These are phyloP conservation scores for Aspergillus steynii DNA, from an alignment of 495 filamentous ascomycete species.

Conservation along the genomic window DNA sequence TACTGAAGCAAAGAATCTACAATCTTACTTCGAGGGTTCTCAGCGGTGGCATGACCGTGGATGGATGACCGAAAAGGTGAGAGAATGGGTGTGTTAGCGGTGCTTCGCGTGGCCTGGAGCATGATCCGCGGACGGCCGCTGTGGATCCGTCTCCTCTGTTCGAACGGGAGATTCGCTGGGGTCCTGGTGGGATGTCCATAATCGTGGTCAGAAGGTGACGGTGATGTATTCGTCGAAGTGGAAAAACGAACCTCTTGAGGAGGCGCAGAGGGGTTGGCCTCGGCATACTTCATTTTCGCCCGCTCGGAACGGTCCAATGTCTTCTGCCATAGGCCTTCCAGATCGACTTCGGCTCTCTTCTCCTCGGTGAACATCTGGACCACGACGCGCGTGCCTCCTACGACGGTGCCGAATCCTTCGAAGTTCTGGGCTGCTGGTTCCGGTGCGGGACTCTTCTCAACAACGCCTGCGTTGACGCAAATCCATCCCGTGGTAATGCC, in stretches of 20 bases:
- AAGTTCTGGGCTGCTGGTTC: constrained; percentile 39
- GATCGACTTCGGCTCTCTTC: constrained; percentile 77
- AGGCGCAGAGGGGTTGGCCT: constrained; percentile 19
- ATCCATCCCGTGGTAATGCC: constrained; percentile 93
- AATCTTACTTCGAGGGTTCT: constrained; percentile 11
- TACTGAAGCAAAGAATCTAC: constrained; percentile 34
- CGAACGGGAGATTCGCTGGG: constrained; percentile 11
- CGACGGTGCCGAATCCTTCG: constrained; percentile 72
- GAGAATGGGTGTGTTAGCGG: constrained; percentile 1
- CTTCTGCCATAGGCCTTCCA: constrained; percentile 77
- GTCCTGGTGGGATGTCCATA: constrained; percentile 13
- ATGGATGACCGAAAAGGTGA: background rate
- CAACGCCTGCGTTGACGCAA: constrained; percentile 81
- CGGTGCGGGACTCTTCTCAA: constrained; percentile 51
- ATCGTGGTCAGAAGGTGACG: constrained; percentile 8
- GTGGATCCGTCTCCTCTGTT: constrained; percentile 21
- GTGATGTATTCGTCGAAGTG: constrained; percentile 16
- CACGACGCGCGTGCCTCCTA: constrained; percentile 64
- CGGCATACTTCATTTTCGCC: constrained; percentile 28
- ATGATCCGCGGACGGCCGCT: constrained; percentile 3
- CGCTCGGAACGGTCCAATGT: constrained; percentile 45
- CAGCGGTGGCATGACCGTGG: background rate
- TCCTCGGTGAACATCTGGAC: constrained; percentile 89
- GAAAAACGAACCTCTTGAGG: constrained; percentile 30
- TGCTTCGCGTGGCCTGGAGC: background rate